These are phyloP conservation scores for Gastrolobium bilobum DNA, from an alignment of 306 rosid genomes.

Conservation along the genomic window DNA sequence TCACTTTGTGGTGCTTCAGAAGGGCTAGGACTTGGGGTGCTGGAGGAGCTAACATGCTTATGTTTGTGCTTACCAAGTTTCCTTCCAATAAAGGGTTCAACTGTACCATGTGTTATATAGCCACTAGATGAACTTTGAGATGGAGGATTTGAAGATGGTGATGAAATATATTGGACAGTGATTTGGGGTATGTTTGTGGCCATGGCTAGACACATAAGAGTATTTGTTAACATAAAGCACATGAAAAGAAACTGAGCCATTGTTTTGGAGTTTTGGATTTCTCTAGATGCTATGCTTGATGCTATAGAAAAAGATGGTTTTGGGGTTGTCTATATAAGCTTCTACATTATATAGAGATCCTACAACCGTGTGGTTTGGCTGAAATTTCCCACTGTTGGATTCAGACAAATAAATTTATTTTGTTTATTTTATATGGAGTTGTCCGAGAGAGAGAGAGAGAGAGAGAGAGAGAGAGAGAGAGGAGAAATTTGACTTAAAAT, in stretches of 20 bases:
- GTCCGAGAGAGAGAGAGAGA: constrained; percentile 64
- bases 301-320: constrained; percentile 44
- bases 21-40: constrained; percentile 51
- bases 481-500: constrained; percentile 55
- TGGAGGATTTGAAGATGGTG: constrained; percentile 42
- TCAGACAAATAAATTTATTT: constrained; percentile 28
- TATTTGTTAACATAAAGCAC: constrained; percentile 57
- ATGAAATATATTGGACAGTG: constrained; percentile 35
- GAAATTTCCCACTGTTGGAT: constrained; percentile 66
- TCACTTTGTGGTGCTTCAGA: constrained; percentile 45
- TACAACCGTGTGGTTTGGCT: constrained; percentile 55
- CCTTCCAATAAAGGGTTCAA: constrained; percentile 49
- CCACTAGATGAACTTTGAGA: constrained; percentile 43
- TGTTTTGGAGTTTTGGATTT: constrained; percentile 24
- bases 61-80: constrained; percentile 69
- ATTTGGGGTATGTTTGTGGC: constrained; percentile 48
- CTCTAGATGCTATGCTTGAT: constrained; percentile 16
- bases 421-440: constrained; percentile 48
- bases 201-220: constrained; percentile 48
- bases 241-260: constrained; percentile 62
- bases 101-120: not conserved
- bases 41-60: constrained; percentile 17
- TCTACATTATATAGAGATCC: constrained; percentile 48
- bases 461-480: constrained; percentile 3
- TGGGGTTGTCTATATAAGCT: constrained; percentile 41